These are phyloP conservation scores for Saccharomycopsis capsularis DNA, from an alignment of 805 yeast species.

Conservation along the genomic window DNA sequence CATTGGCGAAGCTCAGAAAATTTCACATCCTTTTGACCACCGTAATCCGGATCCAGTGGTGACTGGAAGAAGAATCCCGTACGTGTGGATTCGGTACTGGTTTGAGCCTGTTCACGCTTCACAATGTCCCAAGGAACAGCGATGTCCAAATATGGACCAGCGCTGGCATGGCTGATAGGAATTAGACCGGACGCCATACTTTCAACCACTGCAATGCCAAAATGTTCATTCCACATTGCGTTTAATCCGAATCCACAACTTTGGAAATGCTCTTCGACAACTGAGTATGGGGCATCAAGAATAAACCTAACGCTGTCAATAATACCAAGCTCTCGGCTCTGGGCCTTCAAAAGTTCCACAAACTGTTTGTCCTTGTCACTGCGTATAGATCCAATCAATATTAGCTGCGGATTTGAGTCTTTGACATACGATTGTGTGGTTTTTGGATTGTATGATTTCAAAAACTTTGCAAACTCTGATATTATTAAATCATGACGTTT, in stretches of 20 bases:
- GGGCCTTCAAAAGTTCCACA: conserved; percentile 42
- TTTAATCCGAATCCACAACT: conserved; percentile 72
- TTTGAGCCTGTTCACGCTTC: conserved; percentile 25
- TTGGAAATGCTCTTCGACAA: conserved; percentile 47
- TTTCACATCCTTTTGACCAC: conserved; percentile 21
- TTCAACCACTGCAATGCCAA: conserved; percentile 96
- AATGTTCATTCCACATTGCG: conserved; percentile 99
- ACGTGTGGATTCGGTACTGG: conserved; percentile 35
- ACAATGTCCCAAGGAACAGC: conserved; percentile 48
- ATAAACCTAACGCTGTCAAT: conserved; percentile 44
- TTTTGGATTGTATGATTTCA: conserved; percentile 25
- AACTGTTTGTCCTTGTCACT: conserved; percentile 54
- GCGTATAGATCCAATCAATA: conserved; percentile 82
- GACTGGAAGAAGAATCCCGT: conserved; percentile 80
- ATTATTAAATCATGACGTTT: conserved; percentile 77
- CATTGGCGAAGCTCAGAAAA: conserved; percentile 45
- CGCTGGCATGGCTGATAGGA: conserved; percentile 90
- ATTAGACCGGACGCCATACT: conserved; percentile 78
- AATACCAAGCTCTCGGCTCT: conserved; percentile 39
- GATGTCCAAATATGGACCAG: conserved; percentile 89
- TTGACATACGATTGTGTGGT: conserved; percentile 16
- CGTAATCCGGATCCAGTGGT: conserved; percentile 63
- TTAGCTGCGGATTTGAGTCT: conserved; percentile 39
- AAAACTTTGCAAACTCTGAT: conserved; percentile 52
- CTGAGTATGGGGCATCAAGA: conserved; percentile 66